Conservation (phyloP, 116 monocot genomes). For the Posidonia oceanica region DNA sequence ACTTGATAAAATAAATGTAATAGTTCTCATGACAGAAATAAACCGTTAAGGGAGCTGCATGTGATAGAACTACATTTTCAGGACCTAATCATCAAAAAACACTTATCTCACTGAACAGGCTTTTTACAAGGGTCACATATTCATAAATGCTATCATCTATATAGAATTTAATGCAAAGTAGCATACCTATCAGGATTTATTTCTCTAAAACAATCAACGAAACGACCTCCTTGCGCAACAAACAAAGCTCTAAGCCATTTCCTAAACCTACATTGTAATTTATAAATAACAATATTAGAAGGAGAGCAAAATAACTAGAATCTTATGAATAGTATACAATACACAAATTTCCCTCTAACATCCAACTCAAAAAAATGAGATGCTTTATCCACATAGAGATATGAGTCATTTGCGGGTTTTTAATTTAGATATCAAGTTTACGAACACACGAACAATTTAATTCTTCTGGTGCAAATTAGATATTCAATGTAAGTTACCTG, state of each 20-base stretch:
- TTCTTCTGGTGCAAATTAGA: too few relatives aligned
- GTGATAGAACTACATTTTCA: too few relatives aligned
- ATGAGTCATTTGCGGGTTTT: too few relatives aligned
- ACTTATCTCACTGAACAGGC: too few relatives aligned
- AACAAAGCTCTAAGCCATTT: conserved; percentile 82
- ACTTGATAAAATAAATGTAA: too few relatives aligned
- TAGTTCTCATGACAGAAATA: too few relatives aligned
- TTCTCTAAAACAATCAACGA: conserved; percentile 82
- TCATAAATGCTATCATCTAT: neutral
- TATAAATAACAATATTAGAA: neutral
- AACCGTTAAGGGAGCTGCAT: too few relatives aligned
- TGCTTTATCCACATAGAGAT: too few relatives aligned
- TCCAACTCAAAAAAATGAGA: neutral
- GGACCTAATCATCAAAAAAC: too few relatives aligned
- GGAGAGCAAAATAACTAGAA: too few relatives aligned
- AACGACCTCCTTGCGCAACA: conserved; percentile 53
- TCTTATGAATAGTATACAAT: neutral
- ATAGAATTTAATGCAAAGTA: neutral
- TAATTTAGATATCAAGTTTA: neutral
- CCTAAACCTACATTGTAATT: conserved; percentile 52
- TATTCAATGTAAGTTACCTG: conserved; percentile 25
- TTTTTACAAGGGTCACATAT: neutral
- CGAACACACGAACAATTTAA: too few relatives aligned
- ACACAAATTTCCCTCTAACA: neutral
- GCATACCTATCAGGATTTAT: conserved; percentile 69